Base-by-base conservation (phyloP, 192 early-diverging fungal genomes). In the Backusella westeae region DNA sequence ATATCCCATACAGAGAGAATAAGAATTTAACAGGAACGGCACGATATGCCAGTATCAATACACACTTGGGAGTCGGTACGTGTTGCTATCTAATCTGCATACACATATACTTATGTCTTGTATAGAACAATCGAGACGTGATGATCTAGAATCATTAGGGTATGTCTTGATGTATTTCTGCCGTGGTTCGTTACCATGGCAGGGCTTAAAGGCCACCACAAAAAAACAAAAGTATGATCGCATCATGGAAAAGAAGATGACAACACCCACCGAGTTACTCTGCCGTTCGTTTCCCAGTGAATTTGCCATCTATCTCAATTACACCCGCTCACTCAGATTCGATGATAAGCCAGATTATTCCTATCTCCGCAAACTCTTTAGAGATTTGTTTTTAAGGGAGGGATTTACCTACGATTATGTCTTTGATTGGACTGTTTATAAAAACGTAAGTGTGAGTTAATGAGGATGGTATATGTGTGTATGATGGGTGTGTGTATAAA, bases 221-320 rank as follows among this genome's bases (percentile, higher is more conserved):
- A 95, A 95, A 86, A 95, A 95, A 82, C 92, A 95, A 91, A 95
- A 95, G 85, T 95, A 96, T 84, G 95, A 96, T 82, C 92, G 93
- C 74, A 96, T 96, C 73, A 94, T 94, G 94, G 94, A 95, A 75
- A 95, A 93, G 86, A 96, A 96, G 89, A 94, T 95, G 91, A 94
- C 90, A 23, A 95, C 94, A 7, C 89, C 90, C 26, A 91, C 94
- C 15, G 95, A 94, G 77, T 83, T 91, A 75, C 85, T 96, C 17
- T 95, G 94, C 82, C 92, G 92, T 52, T 89, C 91, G 4, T 92
- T 91, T 73, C 94, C 94, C 10, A 88, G 87, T 77, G 95, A 96
- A 81, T 95, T 96, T 84, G 90, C 91, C 10, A 90, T 94, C 52
- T 96, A 95, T 77, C 84, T 96, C 73, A 95, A 95, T 82, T 96